Percentiles rank a stretch among this genome's conserved stretches.
Evolutionary conservation across 192 early-diverging fungal genomes (phyloP).

Genomic region (Backusella luteola): DNA sequence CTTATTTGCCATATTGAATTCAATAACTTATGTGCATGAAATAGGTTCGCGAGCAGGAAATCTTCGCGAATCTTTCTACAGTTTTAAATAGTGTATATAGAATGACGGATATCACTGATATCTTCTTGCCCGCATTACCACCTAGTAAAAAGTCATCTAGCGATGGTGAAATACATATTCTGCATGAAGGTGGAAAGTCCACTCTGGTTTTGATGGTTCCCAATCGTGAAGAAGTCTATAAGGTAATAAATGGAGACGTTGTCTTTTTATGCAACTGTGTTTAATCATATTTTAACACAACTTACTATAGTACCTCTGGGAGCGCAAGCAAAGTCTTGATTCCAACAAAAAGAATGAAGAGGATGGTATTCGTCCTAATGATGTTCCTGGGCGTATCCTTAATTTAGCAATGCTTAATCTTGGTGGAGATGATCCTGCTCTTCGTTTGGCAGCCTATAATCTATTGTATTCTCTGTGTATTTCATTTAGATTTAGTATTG

Average conservation of each 20-base stretch:
- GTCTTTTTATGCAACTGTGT: not conserved
- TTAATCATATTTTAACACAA: not conserved
- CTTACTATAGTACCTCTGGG: not conserved
- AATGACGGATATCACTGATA: not conserved
- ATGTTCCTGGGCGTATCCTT: conserved; percentile 87
- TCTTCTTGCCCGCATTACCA: conserved; percentile 6
- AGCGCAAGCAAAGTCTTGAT: not conserved
- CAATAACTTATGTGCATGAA: not conserved
- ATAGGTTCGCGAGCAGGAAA: conserved; percentile 62
- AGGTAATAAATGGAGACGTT: not conserved
- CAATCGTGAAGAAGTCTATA: conserved; percentile 9
- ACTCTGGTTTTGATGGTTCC: conserved; percentile 3
- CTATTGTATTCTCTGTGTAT: conserved; percentile 76
- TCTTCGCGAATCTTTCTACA: conserved; percentile 61
- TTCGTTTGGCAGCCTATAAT: conserved; percentile 83
- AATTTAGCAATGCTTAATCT: conserved; percentile 90
- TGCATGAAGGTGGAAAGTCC: not conserved
- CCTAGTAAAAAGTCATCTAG: not conserved
- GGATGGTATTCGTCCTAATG: conserved; percentile 63
- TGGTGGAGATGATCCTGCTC: conserved; percentile 69
- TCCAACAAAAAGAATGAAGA: not conserved
- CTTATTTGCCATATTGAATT: not conserved
- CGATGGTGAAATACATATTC: conserved; percentile 15
- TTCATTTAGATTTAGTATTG: conserved; percentile 81
- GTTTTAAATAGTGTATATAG: conserved; percentile 81